phyloP scores from a whole-genome alignment of 495 filamentous ascomycete species.

The Trypethelium eluteriae region DNA sequence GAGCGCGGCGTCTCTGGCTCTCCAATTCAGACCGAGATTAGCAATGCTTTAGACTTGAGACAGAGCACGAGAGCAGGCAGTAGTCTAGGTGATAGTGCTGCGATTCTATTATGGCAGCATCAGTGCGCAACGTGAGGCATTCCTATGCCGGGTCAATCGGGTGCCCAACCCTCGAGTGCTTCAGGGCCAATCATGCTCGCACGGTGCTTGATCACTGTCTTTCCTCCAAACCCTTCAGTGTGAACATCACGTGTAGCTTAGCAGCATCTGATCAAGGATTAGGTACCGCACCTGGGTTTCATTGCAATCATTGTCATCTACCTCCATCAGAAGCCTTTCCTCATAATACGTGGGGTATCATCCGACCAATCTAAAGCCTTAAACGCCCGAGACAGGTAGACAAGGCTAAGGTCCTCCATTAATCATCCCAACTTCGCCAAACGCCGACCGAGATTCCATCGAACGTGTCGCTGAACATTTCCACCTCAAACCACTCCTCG shows the following conservation, averaged over 20 bases:
- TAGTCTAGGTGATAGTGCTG: not conserved
- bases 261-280: conserved; percentile 2
- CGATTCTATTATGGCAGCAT: not conserved
- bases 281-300: not conserved
- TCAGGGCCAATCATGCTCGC: conserved; percentile 8
- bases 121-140: not conserved
- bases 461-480: conserved; percentile 30
- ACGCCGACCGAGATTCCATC: conserved; percentile 27
- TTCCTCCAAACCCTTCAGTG: not conserved
- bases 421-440: conserved; percentile 34
- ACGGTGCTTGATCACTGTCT: not conserved
- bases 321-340: not conserved
- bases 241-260: not conserved
- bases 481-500: conserved; percentile 33
- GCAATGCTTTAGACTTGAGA: not conserved
- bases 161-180: conserved; percentile 5
- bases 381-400: too few species aligned
- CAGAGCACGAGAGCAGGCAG: not conserved
- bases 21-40: too few species aligned
- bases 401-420: not conserved
- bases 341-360: not conserved
- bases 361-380: not conserved
- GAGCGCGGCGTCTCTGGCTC: too few species aligned
- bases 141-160: not conserved
- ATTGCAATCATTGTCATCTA: not conserved